A percentile compares a stretch with the other conserved stretches of the same genome.
These are phyloP conservation scores for Tylopilus vinaceipallidus DNA, from an alignment of 768 basidiomycete species.

Conservation along the genomic window DNA sequence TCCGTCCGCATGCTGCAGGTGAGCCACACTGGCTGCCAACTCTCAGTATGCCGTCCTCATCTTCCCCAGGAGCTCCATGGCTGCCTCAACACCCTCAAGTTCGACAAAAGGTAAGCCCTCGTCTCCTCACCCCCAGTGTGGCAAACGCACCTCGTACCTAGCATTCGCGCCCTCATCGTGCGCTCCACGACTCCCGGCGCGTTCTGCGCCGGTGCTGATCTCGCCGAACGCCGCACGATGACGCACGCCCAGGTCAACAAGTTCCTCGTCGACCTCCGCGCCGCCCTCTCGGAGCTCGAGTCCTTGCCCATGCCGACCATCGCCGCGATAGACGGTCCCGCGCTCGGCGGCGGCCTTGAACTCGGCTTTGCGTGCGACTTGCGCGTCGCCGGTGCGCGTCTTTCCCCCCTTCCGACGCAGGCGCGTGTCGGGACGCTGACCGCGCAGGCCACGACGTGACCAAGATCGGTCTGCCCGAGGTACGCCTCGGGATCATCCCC, in stretches of 20 bases:
- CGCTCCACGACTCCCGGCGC: slow-evolving; percentile 72
- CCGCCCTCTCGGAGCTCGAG: slow-evolving; percentile 73
- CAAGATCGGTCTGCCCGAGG: slow-evolving; percentile 88
- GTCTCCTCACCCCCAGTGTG: background rate
- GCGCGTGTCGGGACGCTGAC: background rate
- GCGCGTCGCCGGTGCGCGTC: slow-evolving; percentile 75
- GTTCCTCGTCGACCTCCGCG: slow-evolving; percentile 76
- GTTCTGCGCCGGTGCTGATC: slow-evolving; percentile 93
- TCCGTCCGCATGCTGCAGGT: slow-evolving; percentile 72
- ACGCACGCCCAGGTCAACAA: slow-evolving; percentile 64
- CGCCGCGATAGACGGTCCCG: slow-evolving; percentile 90
- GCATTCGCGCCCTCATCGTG: slow-evolving; percentile 79
- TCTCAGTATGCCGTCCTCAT: slow-evolving; percentile 1
- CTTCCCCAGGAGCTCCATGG: slow-evolving; percentile 62
- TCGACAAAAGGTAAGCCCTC: slow-evolving; percentile 56
- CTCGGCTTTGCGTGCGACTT: slow-evolving; percentile 86
- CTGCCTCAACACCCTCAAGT: slow-evolving; percentile 62
- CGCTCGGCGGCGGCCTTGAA: slow-evolving; percentile 91
- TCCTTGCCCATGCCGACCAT: slow-evolving; percentile 84
- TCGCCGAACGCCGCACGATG: slow-evolving; percentile 85
- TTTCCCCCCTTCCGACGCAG: background rate
- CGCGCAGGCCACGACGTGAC: slow-evolving; percentile 58
- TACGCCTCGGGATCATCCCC: slow-evolving; percentile 78
- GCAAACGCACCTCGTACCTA: slow-evolving; percentile 24
- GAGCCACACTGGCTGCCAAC: slow-evolving; percentile 2